Conservation (phyloP, 768 basidiomycete genomes). For the Amanita rimosa region DNA sequence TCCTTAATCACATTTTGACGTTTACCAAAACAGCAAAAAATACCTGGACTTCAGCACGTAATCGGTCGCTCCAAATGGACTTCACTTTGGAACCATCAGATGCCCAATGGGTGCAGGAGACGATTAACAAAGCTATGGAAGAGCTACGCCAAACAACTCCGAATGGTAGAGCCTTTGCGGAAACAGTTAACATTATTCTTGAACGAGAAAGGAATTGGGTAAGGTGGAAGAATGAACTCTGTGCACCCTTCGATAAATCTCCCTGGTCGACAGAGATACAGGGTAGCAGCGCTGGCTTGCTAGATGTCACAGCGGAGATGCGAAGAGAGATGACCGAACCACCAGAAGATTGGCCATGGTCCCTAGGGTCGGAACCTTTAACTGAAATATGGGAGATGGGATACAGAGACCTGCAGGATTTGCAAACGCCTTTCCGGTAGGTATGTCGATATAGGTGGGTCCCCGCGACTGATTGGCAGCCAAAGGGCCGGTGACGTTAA, state of each 20-base stretch:
- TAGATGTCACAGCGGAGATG: slow-evolving; percentile 45
- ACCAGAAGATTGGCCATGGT: slow-evolving; percentile 52
- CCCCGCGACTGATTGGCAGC: slow-evolving; percentile 4
- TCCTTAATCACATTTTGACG: slow-evolving; percentile 63
- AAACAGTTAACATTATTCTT: slow-evolving; percentile 59
- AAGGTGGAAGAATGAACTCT: slow-evolving; percentile 79
- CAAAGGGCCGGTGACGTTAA: slow-evolving; percentile 61
- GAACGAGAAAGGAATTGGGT: slow-evolving; percentile 87
- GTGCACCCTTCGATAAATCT: slow-evolving; percentile 68
- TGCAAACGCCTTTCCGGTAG: slow-evolving; percentile 60
- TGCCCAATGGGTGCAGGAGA: slow-evolving; percentile 70
- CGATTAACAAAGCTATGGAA: slow-evolving; percentile 42
- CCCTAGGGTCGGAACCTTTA: slow-evolving; percentile 55
- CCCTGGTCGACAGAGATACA: slow-evolving; percentile 42
- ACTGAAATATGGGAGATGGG: slow-evolving; percentile 84
- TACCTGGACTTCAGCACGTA: slow-evolving; percentile 48
- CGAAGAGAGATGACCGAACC: slow-evolving; percentile 46
- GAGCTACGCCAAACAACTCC: slow-evolving; percentile 68
- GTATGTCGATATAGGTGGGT: slow-evolving; percentile 13
- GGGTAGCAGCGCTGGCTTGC: slow-evolving; percentile 40
- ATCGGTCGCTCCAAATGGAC: slow-evolving; percentile 76
- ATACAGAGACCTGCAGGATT: slow-evolving; percentile 48
- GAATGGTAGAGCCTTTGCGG: slow-evolving; percentile 65
- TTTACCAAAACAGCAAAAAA: slow-evolving; percentile 63
- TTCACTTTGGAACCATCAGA: slow-evolving; percentile 62